phyloP scores from a whole-genome alignment of 2,329 filamentous ascomycete species.

The Daldinia sp. region DNA sequence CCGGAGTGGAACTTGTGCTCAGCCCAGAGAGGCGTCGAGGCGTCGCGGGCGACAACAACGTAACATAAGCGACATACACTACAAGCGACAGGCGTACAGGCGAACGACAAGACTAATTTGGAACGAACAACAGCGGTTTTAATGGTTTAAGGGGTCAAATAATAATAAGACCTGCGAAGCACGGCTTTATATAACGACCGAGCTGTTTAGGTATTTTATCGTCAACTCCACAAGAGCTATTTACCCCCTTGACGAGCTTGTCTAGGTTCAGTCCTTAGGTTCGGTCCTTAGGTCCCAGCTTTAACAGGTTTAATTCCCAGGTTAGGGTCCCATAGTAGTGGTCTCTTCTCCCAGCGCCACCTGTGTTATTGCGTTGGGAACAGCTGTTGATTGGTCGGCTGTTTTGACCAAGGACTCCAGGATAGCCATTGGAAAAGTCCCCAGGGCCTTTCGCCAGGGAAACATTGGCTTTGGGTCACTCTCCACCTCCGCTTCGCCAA shows the following conservation, averaged over 20 bases:
- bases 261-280: conserved; percentile 1
- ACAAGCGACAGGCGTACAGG: neutral
- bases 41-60: conserved; percentile 18
- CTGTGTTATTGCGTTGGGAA: conserved; percentile 26
- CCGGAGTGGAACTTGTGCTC: conserved; percentile 36
- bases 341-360: conserved; percentile 31
- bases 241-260: conserved; percentile 18
- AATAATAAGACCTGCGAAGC: conserved; percentile 9
- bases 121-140: neutral
- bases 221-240: conserved; percentile 37
- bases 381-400: conserved; percentile 37
- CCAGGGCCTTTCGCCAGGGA: conserved; percentile 29
- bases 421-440: neutral
- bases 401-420: conserved; percentile 30
- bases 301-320: conserved; percentile 2
- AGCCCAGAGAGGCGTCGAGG: conserved; percentile 25
- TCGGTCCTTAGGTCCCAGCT: conserved; percentile 8
- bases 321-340: conserved; percentile 23
- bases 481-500: conserved; percentile 48
- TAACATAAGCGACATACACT: conserved; percentile 23
- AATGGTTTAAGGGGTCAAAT: conserved; percentile 5
- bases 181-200: conserved; percentile 14
- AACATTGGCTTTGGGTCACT: conserved; percentile 40
- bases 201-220: conserved; percentile 11
- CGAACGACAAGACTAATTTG: neutral